A percentile compares a stretch with the other conserved stretches of the same genome.
Conservation (phyloP, 371 early-diverging fungal genomes). For the Actinomortierella wolfii region DNA sequence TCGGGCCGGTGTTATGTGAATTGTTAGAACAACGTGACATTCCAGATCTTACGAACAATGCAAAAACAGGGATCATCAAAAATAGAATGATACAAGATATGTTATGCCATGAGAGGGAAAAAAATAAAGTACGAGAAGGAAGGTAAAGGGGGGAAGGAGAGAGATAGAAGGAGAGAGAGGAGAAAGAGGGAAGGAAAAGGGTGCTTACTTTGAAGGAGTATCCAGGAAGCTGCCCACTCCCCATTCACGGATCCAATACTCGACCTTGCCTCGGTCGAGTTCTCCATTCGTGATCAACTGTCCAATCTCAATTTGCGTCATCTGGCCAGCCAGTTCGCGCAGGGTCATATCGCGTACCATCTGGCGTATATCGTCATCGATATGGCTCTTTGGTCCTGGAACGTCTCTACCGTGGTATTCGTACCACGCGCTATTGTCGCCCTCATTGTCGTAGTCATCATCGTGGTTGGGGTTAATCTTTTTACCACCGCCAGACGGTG, state of each 20-base stretch:
- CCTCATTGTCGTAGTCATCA: neutral
- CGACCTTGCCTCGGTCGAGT: slow-evolving; percentile 41
- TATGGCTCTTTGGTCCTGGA: neutral
- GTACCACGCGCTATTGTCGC: neutral
- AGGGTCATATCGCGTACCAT: slow-evolving; percentile 57
- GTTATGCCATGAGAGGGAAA: neutral
- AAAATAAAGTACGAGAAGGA: neutral
- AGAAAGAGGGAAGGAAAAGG: neutral
- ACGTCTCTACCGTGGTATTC: too few relatives aligned
- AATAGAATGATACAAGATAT: neutral
- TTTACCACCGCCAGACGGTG: too few relatives aligned
- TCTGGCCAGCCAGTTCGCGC: slow-evolving; percentile 69
- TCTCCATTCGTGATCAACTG: slow-evolving; percentile 43
- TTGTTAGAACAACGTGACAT: too few relatives aligned
- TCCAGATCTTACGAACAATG: too few relatives aligned
- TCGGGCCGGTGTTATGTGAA: too few relatives aligned
- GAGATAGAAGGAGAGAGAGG: neutral
- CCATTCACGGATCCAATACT: slow-evolving; percentile 51
- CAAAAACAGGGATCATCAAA: too few relatives aligned
- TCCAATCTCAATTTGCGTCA: slow-evolving; percentile 65
- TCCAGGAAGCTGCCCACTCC: slow-evolving; percentile 46
- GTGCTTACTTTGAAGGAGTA: slow-evolving; percentile 38
- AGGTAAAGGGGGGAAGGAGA: neutral
- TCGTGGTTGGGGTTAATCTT: too few relatives aligned
- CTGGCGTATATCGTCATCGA: slow-evolving; percentile 19